Conservation (phyloP, 371 early-diverging fungal genomes). For the Coemansia sp. region DNA sequence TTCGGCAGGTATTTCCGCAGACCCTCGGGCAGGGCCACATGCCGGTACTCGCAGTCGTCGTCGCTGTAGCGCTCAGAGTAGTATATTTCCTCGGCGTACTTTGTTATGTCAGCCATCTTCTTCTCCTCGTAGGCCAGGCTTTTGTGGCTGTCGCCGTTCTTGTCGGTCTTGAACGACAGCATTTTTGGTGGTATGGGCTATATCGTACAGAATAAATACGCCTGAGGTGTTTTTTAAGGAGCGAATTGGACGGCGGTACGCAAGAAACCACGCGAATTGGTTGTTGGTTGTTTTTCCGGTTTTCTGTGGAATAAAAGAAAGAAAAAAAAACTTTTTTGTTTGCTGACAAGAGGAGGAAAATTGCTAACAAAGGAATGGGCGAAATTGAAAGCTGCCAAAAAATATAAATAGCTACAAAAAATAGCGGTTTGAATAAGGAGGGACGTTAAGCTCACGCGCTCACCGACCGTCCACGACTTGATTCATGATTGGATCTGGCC, state of each 20-base stretch:
- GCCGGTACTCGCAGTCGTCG: conserved; percentile 60
- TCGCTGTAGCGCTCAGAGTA: conserved; percentile 68
- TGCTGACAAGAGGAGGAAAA: too few species aligned
- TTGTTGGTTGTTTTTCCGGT: too few species aligned
- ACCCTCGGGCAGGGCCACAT: conserved; percentile 71
- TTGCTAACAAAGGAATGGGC: background rate
- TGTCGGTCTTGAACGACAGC: conserved; percentile 31
- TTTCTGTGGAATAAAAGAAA: too few species aligned
- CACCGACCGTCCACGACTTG: background rate
- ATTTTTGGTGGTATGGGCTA: conserved; percentile 8
- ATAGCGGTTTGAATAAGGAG: background rate
- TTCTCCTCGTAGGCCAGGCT: conserved; percentile 49
- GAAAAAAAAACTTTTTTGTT: too few species aligned
- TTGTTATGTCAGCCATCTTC: conserved; percentile 54
- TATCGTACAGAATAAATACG: too few species aligned
- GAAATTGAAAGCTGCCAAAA: too few species aligned
- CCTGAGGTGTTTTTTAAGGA: too few species aligned
- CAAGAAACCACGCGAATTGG: too few species aligned
- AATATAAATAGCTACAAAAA: too few species aligned
- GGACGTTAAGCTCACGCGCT: background rate
- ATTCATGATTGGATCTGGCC: too few species aligned
- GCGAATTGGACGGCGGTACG: too few species aligned
- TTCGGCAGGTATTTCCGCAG: conserved; percentile 63
- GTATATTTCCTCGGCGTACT: conserved; percentile 55
- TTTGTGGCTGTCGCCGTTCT: conserved; percentile 17